Conservation (phyloP, 768 basidiomycete genomes). For the Lactarius hatsudake region DNA sequence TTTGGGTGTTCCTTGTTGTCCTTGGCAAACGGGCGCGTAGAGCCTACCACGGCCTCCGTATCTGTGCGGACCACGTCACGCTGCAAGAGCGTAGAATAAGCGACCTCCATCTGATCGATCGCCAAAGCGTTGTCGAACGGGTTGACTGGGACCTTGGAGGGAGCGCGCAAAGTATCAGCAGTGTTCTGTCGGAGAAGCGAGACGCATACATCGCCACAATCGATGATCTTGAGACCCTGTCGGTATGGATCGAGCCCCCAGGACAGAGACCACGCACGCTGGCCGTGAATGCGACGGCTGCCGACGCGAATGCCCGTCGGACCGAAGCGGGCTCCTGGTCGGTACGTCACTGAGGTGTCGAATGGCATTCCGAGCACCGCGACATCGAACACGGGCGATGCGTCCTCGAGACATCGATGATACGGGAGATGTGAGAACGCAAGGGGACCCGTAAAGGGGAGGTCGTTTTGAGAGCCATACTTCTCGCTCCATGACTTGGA, state of each 20-base stretch:
- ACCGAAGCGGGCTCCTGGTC: slow-evolving; percentile 79
- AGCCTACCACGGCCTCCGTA: slow-evolving; percentile 21
- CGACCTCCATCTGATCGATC: slow-evolving; percentile 83
- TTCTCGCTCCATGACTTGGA: slow-evolving; percentile 53
- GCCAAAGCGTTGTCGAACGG: slow-evolving; percentile 84
- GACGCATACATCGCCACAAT: slow-evolving; percentile 73
- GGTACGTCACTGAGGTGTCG: slow-evolving; percentile 56
- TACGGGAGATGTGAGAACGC: slow-evolving; percentile 84
- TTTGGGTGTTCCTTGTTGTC: slow-evolving; percentile 70
- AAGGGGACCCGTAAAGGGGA: slow-evolving; percentile 74
- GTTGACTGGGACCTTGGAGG: slow-evolving; percentile 65
- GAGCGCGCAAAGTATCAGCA: background rate
- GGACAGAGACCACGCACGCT: slow-evolving; percentile 64
- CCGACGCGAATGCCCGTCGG: slow-evolving; percentile 83
- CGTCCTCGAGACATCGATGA: slow-evolving; percentile 63
- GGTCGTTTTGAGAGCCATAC: slow-evolving; percentile 74
- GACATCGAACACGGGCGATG: slow-evolving; percentile 58
- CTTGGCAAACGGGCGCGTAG: slow-evolving; percentile 41
- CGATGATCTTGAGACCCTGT: slow-evolving; percentile 57
- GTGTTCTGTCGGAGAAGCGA: background rate
- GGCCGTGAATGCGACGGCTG: slow-evolving; percentile 60
- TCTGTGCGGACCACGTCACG: slow-evolving; percentile 41
- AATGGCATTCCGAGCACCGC: slow-evolving; percentile 81
- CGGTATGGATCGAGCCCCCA: slow-evolving; percentile 70
- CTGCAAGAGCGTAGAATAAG: slow-evolving; percentile 72